Evolutionary conservation across 495 filamentous ascomycete species (phyloP), one percentile per base, ranked within the genome.

Genomic region (Lasiosphaeris hirsuta): DNA sequence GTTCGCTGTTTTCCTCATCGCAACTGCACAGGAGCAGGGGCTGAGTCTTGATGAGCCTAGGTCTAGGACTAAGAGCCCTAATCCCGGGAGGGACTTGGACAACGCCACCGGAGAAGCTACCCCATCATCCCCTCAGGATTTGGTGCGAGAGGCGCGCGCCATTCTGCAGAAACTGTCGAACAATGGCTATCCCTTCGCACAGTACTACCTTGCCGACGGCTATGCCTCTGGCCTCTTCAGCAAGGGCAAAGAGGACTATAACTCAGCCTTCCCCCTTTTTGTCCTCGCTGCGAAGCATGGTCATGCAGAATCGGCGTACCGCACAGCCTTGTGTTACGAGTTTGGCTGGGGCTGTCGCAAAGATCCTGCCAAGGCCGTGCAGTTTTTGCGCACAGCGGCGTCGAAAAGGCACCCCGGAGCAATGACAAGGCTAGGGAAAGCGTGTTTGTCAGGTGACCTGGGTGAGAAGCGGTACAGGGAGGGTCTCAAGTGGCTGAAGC

Each of bases 151-250:
- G 78, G 90, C 94, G 15, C 86, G 87, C 66, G 84, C 86, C 45
- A 96, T 97, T 65, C 76, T 99, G 44, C 89, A 91, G 70, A 87
- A 87, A 57, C 80, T 97, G 40, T 78, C 90, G 18, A 91, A 93
- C 69, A 86, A 86, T 61, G 88, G 90, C 57, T 96, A 93, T 70
- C 93, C 93, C 6, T 96, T 96, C 64, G 95, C 95, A 3, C 94
- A 99, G 72, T 99, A 99, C 75, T 96, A 96, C 67, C 83, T 99
- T 10, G 94, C 82, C 39, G 94, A 99, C 66, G 94, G 93, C 2
- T 97, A 89, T 70, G 88, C 90, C 1, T 96, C 93, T 11, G 95
- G 94, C 7, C 76, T 99, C 15, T 97, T 99, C 73, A 91, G 82
- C 74, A 97, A 96, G 72, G 89, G 88, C 38, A 92, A 89, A 61